phyloP scores from a whole-genome alignment of 805 yeast genomes.

The Candida broadrunensis region DNA sequence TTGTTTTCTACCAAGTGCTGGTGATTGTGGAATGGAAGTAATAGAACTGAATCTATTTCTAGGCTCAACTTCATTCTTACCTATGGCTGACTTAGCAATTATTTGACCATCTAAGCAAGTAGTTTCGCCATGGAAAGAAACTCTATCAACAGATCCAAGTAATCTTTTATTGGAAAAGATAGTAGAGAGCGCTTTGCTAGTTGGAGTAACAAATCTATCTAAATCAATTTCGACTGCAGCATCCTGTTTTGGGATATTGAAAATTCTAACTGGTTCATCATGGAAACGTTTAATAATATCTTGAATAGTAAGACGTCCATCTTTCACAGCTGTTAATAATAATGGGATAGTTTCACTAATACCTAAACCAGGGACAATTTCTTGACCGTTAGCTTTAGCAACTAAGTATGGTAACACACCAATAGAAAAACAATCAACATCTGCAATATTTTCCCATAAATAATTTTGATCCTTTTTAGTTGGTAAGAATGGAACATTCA shows the following conservation, averaged over 20 bases:
- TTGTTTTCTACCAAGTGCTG: slow-evolving; percentile 33
- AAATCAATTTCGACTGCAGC: slow-evolving; percentile 78
- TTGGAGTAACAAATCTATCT: slow-evolving; percentile 58
- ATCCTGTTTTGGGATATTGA: slow-evolving; percentile 78
- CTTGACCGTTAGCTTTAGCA: slow-evolving; percentile 61
- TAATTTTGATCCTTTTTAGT: slow-evolving; percentile 75
- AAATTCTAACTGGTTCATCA: slow-evolving; percentile 76
- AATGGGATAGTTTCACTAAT: slow-evolving; percentile 79
- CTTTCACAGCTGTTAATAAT: slow-evolving; percentile 74
- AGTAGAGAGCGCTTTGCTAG: slow-evolving; percentile 25
- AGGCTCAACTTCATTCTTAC: slow-evolving; percentile 51
- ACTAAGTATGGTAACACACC: slow-evolving; percentile 76
- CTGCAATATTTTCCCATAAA: slow-evolving; percentile 71
- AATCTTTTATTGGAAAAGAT: slow-evolving; percentile 34
- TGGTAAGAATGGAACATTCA: slow-evolving; percentile 73
- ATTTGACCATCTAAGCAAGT: slow-evolving; percentile 82
- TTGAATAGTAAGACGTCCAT: slow-evolving; percentile 65
- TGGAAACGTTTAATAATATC: slow-evolving; percentile 74
- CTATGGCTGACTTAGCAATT: slow-evolving; percentile 57
- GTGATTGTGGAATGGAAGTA: slow-evolving; percentile 35
- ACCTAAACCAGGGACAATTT: slow-evolving; percentile 70
- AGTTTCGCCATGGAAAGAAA: slow-evolving; percentile 71
- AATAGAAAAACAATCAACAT: slow-evolving; percentile 82
- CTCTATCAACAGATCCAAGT: slow-evolving; percentile 87
- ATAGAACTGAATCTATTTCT: slow-evolving; percentile 42